A percentile compares a stretch with the other conserved stretches of the same genome.
Conservation (phyloP, 352 stramenopile genomes). For the Pythium plurisporium region DNA sequence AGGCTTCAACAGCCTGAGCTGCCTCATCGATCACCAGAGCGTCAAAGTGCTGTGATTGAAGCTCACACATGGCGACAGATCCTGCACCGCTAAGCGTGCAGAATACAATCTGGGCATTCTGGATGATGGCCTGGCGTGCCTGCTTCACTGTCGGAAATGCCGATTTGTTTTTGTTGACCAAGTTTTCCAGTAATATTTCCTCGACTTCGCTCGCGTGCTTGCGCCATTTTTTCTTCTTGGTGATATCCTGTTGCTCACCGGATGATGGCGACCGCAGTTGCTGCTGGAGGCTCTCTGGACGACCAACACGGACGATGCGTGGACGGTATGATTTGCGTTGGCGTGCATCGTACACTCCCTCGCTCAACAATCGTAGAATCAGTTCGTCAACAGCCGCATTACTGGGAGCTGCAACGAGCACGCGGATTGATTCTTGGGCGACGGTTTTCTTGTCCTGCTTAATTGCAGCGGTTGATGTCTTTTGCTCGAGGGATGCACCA, state of each 20-base stretch:
- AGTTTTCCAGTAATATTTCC: constrained; percentile 61
- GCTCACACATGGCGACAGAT: constrained; percentile 75
- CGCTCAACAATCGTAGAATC: constrained; percentile 59
- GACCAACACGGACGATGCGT: constrained; percentile 67
- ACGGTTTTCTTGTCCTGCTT: constrained; percentile 47
- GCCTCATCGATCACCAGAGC: constrained; percentile 97
- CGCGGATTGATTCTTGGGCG: constrained; percentile 52
- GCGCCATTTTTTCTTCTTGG: constrained; percentile 60
- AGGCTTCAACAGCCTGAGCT: constrained; percentile 95
- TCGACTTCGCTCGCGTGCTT: constrained; percentile 73
- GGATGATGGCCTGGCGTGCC: constrained; percentile 60
- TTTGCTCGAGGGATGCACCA: constrained; percentile 54
- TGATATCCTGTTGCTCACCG: constrained; percentile 28
- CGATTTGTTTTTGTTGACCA: constrained; percentile 57
- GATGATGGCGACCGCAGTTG: constrained; percentile 21
- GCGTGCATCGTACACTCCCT: constrained; percentile 53
- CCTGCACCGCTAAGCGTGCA: constrained; percentile 81
- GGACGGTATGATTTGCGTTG: constrained; percentile 48
- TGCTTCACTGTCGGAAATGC: constrained; percentile 51
- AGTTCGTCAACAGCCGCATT: constrained; percentile 81
- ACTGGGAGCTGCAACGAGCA: constrained; percentile 73
- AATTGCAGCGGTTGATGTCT: constrained; percentile 1
- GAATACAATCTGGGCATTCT: constrained; percentile 80
- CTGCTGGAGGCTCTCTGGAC: constrained; percentile 50
- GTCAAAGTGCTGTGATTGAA: constrained; percentile 92